Evolutionary conservation across 1,284 basidiomycete species (phyloP).

Genomic region (Cryptococcus sp.): DNA sequence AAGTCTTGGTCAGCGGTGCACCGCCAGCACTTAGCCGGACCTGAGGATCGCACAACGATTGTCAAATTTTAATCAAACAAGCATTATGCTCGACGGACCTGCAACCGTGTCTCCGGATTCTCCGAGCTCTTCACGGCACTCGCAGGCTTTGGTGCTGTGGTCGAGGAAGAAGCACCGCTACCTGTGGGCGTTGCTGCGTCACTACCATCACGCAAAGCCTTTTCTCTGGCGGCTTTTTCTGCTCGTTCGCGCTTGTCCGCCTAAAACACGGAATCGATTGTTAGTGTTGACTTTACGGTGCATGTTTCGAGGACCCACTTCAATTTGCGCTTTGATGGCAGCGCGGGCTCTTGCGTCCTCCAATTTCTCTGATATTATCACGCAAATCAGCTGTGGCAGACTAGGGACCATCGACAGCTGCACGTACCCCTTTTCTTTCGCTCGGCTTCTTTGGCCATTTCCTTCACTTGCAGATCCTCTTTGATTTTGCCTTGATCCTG

Average conservation of each 20-base stretch:
- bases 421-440: conserved; percentile 66
- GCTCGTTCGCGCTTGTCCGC: conserved; percentile 86
- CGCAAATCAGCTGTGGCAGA: neutral
- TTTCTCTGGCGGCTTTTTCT: conserved; percentile 81
- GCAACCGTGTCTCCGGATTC: conserved; percentile 78
- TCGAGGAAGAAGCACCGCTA: conserved; percentile 48
- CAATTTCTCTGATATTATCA: conserved; percentile 65
- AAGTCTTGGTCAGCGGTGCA: conserved; percentile 73
- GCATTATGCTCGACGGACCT: conserved; percentile 34
- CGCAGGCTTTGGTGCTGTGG: conserved; percentile 50
- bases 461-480: conserved; percentile 76
- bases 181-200: conserved; percentile 31
- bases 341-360: conserved; percentile 80
- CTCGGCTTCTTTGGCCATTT: conserved; percentile 74
- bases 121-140: conserved; percentile 65
- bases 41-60: conserved; percentile 43
- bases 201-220: conserved; percentile 75
- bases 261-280: conserved; percentile 12
- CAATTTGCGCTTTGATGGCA: conserved; percentile 86
- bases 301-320: conserved; percentile 49
- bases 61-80: neutral
- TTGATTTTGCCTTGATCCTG: conserved; percentile 72
- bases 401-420: conserved; percentile 40
- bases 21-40: conserved; percentile 79
- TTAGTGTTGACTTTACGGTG: neutral